Percentiles rank a stretch among this genome's conserved stretches.
phyloP scores from a whole-genome alignment of 176 grass and related monocot genomes.

The Carex kokanica region DNA sequence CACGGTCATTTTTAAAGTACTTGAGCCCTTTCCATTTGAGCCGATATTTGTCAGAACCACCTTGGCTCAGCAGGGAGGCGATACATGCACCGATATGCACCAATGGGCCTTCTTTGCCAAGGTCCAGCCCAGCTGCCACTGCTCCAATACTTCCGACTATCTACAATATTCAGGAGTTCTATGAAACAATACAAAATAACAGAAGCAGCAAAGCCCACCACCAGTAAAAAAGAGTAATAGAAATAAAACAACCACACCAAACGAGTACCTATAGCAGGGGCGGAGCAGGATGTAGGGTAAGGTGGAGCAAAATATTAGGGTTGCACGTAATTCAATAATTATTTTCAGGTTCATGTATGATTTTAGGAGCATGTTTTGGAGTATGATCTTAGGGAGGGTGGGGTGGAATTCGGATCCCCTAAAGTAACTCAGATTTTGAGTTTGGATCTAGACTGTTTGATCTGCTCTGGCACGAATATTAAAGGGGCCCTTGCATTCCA shows the following conservation, averaged over 20 bases:
- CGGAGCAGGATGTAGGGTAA: background rate
- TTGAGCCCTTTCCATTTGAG: conserved; percentile 62
- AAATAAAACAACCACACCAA: background rate
- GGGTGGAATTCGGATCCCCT: too few species aligned
- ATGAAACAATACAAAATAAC: background rate
- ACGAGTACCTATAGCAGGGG: background rate
- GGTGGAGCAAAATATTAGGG: background rate
- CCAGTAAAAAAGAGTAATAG: background rate
- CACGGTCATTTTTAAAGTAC: conserved; percentile 82
- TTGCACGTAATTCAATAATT: background rate
- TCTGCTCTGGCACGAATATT: too few species aligned
- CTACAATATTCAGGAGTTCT: conserved; percentile 25
- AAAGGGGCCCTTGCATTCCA: too few species aligned
- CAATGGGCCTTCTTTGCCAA: conserved; percentile 90
- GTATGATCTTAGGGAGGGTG: too few species aligned
- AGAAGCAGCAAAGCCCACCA: background rate
- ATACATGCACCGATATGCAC: conserved; percentile 91
- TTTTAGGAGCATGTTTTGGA: background rate
- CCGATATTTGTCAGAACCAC: conserved; percentile 36
- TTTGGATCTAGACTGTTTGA: too few species aligned
- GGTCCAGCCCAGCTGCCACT: conserved; percentile 76
- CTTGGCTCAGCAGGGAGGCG: conserved; percentile 67
- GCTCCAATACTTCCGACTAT: conserved; percentile 91
- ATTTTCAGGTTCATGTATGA: background rate
- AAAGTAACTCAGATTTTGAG: too few species aligned